Base-by-base conservation (phyloP, 495 filamentous ascomycete species). In the Choiromyces venosus region DNA sequence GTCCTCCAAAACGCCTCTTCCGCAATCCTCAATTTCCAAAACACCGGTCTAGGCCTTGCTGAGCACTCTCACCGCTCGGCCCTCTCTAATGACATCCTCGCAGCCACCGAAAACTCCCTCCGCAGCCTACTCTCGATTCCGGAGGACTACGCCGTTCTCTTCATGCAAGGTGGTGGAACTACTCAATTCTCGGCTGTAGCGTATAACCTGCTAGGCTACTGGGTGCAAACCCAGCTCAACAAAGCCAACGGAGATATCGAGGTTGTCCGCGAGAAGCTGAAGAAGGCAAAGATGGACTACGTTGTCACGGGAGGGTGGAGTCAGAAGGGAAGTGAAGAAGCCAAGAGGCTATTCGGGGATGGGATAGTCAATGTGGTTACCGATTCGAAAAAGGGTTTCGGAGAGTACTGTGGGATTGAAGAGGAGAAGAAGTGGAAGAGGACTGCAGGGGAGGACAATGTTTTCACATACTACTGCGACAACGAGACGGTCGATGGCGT, bases 401-500 rank as follows among this genome's bases (percentile, higher is more conserved):
- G 92, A n/a, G 97, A 96, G 83, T 98, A 97, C 76, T 92, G 92
- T 33, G 88, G 83, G 73, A 97, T 98, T 64, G 90, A 94, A 0
- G 84, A 88, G 14, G 89, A 93, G 82, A 86, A 86, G 69, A 86
- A 85, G 18, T 98, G 94, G 94, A 89, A 85, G 16, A 85, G 96
- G 73, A 93, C 89, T 69, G 86, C 88, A 35, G 86, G 87, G 37
- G 87, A 83, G 79, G 74, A 78, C 68, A 83, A 91, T n/a, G 91
- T 93, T 0, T 86, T 94, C 80, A 89, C 93, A 8, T 97, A 97
- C 83, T 92, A 89, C 79, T 97, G 94, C 83, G 92, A 95, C 82
- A 97, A 97, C 75, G 94, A 97, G 85, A 94, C 92, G 0, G 92
- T 94, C 8, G 94, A 97, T 82, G 94, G 95, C 67, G 92, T 97